phyloP scores from a whole-genome alignment of 2,329 filamentous ascomycete genomes.

The Aspergillus pseudotamarii region DNA sequence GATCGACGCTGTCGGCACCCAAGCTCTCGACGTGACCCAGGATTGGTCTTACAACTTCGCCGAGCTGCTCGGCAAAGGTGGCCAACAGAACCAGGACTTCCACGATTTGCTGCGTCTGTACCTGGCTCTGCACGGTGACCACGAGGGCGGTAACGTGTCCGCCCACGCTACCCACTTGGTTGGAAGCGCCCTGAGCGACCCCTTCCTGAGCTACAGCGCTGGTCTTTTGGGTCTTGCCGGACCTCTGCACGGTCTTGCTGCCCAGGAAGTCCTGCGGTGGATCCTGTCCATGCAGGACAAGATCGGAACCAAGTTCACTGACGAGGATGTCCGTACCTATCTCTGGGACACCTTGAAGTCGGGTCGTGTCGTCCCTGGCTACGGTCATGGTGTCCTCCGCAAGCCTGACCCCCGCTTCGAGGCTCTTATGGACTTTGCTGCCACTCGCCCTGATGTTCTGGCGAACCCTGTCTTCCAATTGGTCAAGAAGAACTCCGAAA shows the following conservation, averaged over 20 bases:
- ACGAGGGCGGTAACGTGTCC: conserved; percentile 97
- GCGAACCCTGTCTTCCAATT: conserved; percentile 89
- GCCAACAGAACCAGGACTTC: conserved; percentile 72
- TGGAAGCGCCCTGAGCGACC: conserved; percentile 89
- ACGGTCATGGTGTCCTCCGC: conserved; percentile 92
- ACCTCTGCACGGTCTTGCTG: conserved; percentile 89
- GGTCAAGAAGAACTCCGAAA: conserved; percentile 88
- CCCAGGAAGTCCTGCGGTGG: conserved; percentile 96
- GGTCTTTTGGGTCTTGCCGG: conserved; percentile 93
- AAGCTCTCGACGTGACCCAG: conserved; percentile 75
- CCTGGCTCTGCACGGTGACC: conserved; percentile 93
- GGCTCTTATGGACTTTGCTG: conserved; percentile 94
- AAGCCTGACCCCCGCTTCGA: conserved; percentile 97
- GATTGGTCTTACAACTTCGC: conserved; percentile 99
- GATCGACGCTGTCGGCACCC: conserved; percentile 73
- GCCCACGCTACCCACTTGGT: conserved; percentile 95
- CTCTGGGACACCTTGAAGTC: conserved; percentile 93
- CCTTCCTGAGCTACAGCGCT: conserved; percentile 93
- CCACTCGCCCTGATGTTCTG: conserved; percentile 80
- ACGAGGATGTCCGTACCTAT: conserved; percentile 83
- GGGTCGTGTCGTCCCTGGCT: conserved; percentile 90
- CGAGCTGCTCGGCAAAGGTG: conserved; percentile 88
- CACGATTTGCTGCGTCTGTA: conserved; percentile 93
- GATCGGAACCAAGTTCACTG: conserved; percentile 76
- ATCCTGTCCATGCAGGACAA: conserved; percentile 92